Conservation (phyloP, 441 rosid species). For the Populus hybrid region DNA sequence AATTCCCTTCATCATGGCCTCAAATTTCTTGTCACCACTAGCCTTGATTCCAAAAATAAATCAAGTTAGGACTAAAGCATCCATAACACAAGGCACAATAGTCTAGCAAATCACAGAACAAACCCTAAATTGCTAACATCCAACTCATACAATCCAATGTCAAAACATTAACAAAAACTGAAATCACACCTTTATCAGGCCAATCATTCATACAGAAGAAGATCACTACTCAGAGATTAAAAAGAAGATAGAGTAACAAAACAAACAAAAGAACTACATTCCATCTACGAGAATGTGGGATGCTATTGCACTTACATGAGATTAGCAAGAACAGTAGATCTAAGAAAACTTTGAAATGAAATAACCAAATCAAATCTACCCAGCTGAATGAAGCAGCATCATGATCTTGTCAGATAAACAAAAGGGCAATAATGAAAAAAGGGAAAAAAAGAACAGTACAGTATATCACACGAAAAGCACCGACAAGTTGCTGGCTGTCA, state of each 20-base stretch:
- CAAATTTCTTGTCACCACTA: background rate
- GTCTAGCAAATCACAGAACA: background rate
- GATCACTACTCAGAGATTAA: background rate
- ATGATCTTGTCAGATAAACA: background rate
- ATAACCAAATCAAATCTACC: background rate
- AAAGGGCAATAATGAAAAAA: background rate
- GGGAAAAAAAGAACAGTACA: background rate
- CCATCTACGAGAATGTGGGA: background rate
- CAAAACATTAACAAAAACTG: background rate
- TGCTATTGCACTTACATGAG: background rate
- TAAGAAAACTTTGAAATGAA: background rate
- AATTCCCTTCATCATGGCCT: background rate
- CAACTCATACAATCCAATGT: background rate
- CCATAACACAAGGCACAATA: background rate
- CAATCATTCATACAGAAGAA: background rate
- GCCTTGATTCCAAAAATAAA: background rate
- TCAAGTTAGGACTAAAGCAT: background rate
- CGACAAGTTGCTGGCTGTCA: no score
- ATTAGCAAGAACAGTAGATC: background rate
- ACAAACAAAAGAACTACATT: background rate
- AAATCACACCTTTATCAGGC: background rate
- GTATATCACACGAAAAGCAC: background rate
- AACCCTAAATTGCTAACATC: background rate
- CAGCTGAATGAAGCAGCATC: background rate
- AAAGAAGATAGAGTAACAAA: background rate